Conservation (phyloP, 352 stramenopile species). For the Pseudoperonospora humuli region DNA sequence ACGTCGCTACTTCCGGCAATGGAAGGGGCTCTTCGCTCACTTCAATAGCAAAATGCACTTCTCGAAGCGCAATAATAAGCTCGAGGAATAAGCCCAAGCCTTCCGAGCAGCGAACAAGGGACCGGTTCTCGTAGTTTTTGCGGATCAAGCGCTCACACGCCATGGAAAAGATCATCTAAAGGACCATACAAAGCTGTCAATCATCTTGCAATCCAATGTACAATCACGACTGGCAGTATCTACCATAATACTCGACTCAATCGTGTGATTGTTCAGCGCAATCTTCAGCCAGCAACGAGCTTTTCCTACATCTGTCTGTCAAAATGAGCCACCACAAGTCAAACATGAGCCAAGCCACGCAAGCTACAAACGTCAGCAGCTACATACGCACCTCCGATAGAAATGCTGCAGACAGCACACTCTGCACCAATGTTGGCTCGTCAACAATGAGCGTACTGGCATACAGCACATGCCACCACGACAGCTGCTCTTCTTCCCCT, state of each 20-base stretch:
- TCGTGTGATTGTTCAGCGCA: constrained; percentile 66
- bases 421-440: constrained; percentile 57
- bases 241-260: constrained; percentile 76
- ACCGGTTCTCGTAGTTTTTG: constrained; percentile 75
- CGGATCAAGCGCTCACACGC: constrained; percentile 63
- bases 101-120: constrained; percentile 68
- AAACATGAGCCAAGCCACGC: too few relatives aligned
- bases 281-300: constrained; percentile 72
- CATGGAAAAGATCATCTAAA: constrained; percentile 73
- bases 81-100: constrained; percentile 65
- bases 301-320: constrained; percentile 55
- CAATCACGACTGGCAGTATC: background rate
- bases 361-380: too few relatives aligned
- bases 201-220: background rate
- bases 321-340: background rate
- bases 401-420: constrained; percentile 56
- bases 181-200: background rate
- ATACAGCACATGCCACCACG: constrained; percentile 69
- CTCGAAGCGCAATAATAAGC: constrained; percentile 61
- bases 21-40: constrained; percentile 52
- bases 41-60: constrained; percentile 63
- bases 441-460: constrained; percentile 67
- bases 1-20: constrained; percentile 11
- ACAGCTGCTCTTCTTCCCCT: constrained; percentile 33
- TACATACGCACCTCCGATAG: constrained; percentile 52